Evolutionary conservation across 2,329 filamentous ascomycete genomes (phyloP), one percentile per base, ranked within the genome.

Genomic region (Curvularia sp.): DNA sequence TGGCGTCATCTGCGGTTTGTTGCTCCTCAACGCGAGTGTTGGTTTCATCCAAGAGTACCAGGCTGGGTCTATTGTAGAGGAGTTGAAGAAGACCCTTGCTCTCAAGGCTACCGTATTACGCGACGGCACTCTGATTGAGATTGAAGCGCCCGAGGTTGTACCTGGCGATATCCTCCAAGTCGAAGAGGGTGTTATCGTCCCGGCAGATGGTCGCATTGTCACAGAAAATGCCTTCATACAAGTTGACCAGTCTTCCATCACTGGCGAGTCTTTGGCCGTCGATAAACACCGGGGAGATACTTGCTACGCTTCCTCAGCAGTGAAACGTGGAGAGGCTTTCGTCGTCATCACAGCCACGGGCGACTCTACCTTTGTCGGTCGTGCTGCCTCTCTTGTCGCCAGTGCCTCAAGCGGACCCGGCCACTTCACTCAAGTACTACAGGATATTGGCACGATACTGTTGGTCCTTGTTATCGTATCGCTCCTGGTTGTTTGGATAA

Each of bases 21-120:
- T 96, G 9, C 77, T 96, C 66, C 89, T 96, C 65, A 96, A 96
- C 81, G 92, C 92, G 42, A 82, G 80, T 64, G 92, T 96, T 64
- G 92, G 92, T 80, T 96, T 96, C 80, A 83, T 93, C 60, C 92
- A 96, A 78, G 92, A 96, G 81, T 96, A 85, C 80, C 91, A 96
- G 80, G 92, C 92, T 62, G 92, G 91, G 75, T 93, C 90, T 55
- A 95, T 96, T 64, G 92, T 96, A 80, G 91, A 94, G 49, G 91
- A 95, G 77, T 81, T 96, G 73, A 96, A 96, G 84, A 93, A 95
- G 83, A 94, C 90, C 54, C 86, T 96, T 39, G 92, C 92, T 57
- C 86, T 96, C 49, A 95, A 93, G 84, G 92, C 92, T 75, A 88
- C 91, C 44, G 92, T 96, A 68, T 86, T 95, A 75, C 91, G 93